Conservation (phyloP, 768 basidiomycete genomes). For the Amanita molliuscula region DNA sequence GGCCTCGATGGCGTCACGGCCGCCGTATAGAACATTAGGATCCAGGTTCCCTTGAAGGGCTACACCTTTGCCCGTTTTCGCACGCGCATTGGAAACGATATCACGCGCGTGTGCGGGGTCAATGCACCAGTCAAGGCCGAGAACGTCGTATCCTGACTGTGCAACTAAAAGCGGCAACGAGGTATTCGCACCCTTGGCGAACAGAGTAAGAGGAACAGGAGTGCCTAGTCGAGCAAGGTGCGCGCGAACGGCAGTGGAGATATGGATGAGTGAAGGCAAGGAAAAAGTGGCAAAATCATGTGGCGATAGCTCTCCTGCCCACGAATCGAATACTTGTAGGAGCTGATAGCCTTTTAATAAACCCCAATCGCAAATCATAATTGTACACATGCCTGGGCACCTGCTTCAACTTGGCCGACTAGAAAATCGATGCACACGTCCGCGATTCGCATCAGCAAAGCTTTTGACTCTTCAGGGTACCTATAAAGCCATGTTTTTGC, state of each 20-base stretch:
- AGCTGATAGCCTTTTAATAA: constrained; percentile 37
- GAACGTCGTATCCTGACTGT: constrained; percentile 69
- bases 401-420: constrained; percentile 88
- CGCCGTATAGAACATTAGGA: constrained; percentile 79
- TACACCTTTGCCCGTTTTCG: constrained; percentile 27
- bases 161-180: constrained; percentile 51
- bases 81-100: constrained; percentile 30
- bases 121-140: constrained; percentile 89
- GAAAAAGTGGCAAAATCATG: constrained; percentile 81
- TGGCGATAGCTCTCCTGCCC: constrained; percentile 87
- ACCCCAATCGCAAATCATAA: neutral
- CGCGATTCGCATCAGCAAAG: constrained; percentile 71
- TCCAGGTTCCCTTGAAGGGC: constrained; percentile 92
- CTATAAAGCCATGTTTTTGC: constrained; percentile 93
- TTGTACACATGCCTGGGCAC: constrained; percentile 69
- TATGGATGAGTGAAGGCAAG: constrained; percentile 65
- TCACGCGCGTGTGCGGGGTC: constrained; percentile 63
- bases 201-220: constrained; percentile 75
- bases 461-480: constrained; percentile 75
- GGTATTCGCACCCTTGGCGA: constrained; percentile 89
- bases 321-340: constrained; percentile 95
- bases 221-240: constrained; percentile 46
- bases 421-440: constrained; percentile 83
- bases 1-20: constrained; percentile 73
- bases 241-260: constrained; percentile 56